Percentiles rank a stretch among this genome's conserved stretches.
Evolutionary conservation across 306 rosid species (phyloP).

Genomic region (Lupinus albus): DNA sequence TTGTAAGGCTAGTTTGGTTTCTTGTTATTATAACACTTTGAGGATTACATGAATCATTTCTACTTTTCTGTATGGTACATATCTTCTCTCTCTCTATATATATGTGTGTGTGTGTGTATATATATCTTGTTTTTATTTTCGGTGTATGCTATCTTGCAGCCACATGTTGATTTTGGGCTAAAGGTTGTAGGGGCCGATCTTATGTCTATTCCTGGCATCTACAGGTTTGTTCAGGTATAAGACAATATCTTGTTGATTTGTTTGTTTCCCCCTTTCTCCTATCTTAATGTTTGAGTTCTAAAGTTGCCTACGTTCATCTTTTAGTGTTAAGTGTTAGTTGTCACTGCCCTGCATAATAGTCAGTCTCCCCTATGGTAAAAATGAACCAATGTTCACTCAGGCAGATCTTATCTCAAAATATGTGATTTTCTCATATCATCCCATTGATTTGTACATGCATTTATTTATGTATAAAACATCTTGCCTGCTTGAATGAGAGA

Average conservation of each 20-base stretch:
- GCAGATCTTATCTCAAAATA: conserved; percentile 27
- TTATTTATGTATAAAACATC: conserved; percentile 11
- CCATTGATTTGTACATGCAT: conserved; percentile 29
- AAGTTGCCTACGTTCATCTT: conserved; percentile 29
- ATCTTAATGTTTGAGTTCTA: conserved; percentile 29
- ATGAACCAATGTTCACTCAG: conserved; percentile 32
- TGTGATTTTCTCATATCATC: background rate
- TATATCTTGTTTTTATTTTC: background rate
- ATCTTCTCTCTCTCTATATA: conserved; percentile 12
- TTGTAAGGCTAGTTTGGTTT: background rate
- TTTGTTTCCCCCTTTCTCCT: background rate
- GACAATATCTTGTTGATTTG: background rate
- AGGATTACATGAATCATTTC: background rate
- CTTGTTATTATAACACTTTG: background rate
- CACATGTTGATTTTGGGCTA: conserved; percentile 91
- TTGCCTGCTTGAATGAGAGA: conserved; percentile 20
- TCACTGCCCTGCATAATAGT: conserved; percentile 10
- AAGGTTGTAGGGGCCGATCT: conserved; percentile 84
- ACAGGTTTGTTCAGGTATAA: conserved; percentile 80
- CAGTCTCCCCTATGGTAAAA: conserved; percentile 4
- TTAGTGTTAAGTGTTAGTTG: conserved; percentile 8
- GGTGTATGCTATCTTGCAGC: conserved; percentile 55
- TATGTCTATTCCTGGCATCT: conserved; percentile 91
- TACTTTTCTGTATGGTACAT: conserved; percentile 5
- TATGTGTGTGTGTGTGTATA: too few species aligned